Base-by-base conservation (phyloP, 192 early-diverging fungal species). In the Coemansia sp. region DNA sequence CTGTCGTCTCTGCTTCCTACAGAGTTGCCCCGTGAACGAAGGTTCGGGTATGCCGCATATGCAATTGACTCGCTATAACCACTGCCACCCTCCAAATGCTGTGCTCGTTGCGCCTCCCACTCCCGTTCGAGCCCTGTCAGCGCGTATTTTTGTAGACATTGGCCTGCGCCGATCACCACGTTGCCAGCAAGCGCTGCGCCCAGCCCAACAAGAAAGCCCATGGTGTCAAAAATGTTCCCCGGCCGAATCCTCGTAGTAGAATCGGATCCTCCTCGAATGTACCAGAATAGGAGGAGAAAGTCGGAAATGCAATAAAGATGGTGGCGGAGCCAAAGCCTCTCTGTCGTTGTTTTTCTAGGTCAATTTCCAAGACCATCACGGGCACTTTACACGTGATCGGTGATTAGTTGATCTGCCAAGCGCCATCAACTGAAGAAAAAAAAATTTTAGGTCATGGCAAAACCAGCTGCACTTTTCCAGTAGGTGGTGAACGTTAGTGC, bases 111-210 rank as follows among this genome's bases (percentile, higher is more conserved):
- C 23, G 55, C 23, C n/a, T 78, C 69, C 63, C 60, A 69, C 54
- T 74, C 68, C 58, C 65, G 67, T 64, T 76, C 65, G 51, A 82
- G 67, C 47, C 22, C 25, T 31, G 76, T 82, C 31, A 82, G 62
- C 50, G 70, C 79, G 51, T 70, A 68, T 52, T 82, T 82, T 61
- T 82, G 79, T 64, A 82, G 21, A 56, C 79, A 82, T 56, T 82
- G 79, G 16, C 74, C 79, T 8, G 68, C 55, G 49, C 79, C 79
- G 59, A 82, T 82, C 5, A 82, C 79, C 47, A 76, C 65, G 26
- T 82, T 82, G 50, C 79, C 79, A 56, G 64, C 48, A 14, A 82
- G 22, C 8, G 79, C 73, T 24, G 79, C 79, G 1, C 55, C 24
- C 18, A 82, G 61, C 31, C 79, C 79, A 18, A 76, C 54, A 23